phyloP scores from a whole-genome alignment of 2,329 filamentous ascomycete genomes.

The Botryosphaeria agaves region DNA sequence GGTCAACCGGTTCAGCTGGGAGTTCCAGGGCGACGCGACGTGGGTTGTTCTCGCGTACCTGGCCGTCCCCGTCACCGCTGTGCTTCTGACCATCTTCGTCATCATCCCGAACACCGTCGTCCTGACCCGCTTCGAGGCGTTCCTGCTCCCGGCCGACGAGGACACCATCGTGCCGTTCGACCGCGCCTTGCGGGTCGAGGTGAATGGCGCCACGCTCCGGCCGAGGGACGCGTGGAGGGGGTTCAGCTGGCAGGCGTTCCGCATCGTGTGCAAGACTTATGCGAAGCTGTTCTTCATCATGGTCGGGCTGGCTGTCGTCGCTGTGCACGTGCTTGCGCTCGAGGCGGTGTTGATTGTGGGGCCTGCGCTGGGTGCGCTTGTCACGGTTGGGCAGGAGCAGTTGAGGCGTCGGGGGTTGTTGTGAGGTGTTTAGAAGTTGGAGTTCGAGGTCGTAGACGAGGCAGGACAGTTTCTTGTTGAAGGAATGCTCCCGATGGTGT shows the following conservation, averaged over 20 bases:
- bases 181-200: slow-evolving; percentile 66
- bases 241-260: slow-evolving; percentile 55
- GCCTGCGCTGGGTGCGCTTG: neutral
- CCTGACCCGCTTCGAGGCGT: slow-evolving; percentile 71
- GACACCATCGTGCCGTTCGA: slow-evolving; percentile 84
- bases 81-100: slow-evolving; percentile 50
- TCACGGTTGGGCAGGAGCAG: neutral
- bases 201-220: slow-evolving; percentile 46
- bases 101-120: slow-evolving; percentile 66
- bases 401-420: no score
- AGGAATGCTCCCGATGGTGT: no score
- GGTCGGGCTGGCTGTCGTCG: slow-evolving; percentile 4
- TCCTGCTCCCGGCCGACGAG: slow-evolving; percentile 63
- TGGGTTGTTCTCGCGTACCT: slow-evolving; percentile 18
- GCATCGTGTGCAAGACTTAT: slow-evolving; percentile 58
- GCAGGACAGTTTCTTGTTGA: no score
- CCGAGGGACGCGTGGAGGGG: slow-evolving; percentile 64
- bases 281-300: slow-evolving; percentile 48
- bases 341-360: neutral
- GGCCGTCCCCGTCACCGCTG: slow-evolving; percentile 26
- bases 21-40: slow-evolving; percentile 15
- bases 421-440: no score
- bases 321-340: neutral
- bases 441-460: no score
- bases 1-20: no score